Base-by-base conservation (phyloP, 345 rosid species). In the Anastatica hierochuntica region DNA sequence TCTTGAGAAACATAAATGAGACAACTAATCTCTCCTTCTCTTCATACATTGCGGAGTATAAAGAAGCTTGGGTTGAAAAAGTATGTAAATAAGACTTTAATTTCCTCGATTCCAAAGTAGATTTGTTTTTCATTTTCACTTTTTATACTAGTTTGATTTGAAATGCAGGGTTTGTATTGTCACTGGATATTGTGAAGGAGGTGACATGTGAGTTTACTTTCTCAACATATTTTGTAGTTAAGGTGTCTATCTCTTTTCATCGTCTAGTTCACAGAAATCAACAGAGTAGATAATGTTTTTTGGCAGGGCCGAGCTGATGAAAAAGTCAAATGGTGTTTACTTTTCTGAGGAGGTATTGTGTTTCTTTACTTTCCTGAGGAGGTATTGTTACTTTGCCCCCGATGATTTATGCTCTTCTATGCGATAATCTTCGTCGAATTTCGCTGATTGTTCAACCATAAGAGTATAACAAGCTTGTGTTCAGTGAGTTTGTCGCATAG, bases 21-120 rank as follows among this genome's bases (percentile, higher is more conserved):
- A n/a, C n/a, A n/a, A n/a, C n/a, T n/a, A n/a, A n/a, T n/a, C n/a
- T n/a, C n/a, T n/a, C n/a, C n/a, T n/a, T n/a, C n/a, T n/a, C n/a
- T n/a, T n/a, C n/a, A n/a, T 85, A 79, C 71, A 81, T 88, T 40
- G 90, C 88, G n/a, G 94, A 92, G 68, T 92, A 81, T 71, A 92
- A 88, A 73, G 98, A 88, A 79, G 98, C 98, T 12, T 92, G 98
- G 98, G 98, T 92, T 62, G 96, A 92, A 76, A 92, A 92, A 74
- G 98, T 79, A 58, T 71, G 86, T 33, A 20, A 30, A 15, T 55
- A 30, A 9, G n/a, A 46, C 47, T 53, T 37, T 13, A 11, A 15
- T 14, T 27, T 39, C n/a, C n/a, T n/a, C n/a, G n/a, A n/a, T n/a
- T n/a, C n/a, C n/a, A n/a, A n/a, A n/a, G 27, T 6, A 67, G 31